Evolutionary conservation across 805 yeast species (phyloP).

Genomic region (Wickerhamiella australiensis): DNA sequence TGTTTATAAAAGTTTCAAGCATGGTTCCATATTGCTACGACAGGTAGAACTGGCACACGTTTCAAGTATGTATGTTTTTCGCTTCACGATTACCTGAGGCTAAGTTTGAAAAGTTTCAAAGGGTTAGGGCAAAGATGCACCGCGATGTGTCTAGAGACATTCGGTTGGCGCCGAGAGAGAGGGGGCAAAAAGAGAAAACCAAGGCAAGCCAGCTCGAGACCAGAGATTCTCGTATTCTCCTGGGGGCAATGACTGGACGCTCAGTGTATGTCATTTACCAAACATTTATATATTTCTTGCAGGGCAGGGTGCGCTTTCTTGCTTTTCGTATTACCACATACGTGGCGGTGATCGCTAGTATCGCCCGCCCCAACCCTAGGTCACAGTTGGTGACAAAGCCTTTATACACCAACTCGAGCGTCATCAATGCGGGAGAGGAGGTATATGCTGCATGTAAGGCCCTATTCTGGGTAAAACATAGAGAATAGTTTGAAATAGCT

Average conservation of each 20-base stretch:
- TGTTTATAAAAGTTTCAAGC: no score
- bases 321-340: neutral
- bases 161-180: neutral
- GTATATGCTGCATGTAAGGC: neutral
- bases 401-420: neutral
- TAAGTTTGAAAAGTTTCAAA: neutral
- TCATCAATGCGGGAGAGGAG: neutral
- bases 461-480: neutral
- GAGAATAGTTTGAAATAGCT: neutral
- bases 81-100: neutral
- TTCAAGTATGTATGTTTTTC: neutral
- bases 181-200: neutral
- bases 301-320: neutral
- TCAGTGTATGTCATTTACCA: no score
- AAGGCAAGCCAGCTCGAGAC: no score
- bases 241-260: no score
- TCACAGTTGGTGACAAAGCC: neutral
- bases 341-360: neutral
- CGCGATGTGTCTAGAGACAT: slow-evolving; percentile 2
- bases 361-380: neutral
- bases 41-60: no score
- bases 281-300: neutral
- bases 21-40: no score
- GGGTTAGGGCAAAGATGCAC: neutral
- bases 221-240: no score